A percentile compares a stretch with the other conserved stretches of the same genome.
Conservation (phyloP, 345 rosid genomes). For the Brassica cretica region DNA sequence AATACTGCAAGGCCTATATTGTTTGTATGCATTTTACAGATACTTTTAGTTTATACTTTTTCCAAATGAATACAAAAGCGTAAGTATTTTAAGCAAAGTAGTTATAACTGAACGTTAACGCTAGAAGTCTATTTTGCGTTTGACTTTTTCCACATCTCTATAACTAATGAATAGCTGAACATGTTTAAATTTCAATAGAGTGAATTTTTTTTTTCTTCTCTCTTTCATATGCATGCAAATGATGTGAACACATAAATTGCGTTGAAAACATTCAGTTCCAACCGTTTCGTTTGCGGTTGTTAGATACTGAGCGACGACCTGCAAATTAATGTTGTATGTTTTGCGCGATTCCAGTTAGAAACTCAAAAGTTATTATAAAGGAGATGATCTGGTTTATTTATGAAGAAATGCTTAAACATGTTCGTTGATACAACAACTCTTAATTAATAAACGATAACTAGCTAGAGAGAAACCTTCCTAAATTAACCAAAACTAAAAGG, state of each 20-base stretch:
- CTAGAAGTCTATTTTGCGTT: neutral
- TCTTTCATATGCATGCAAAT: neutral
- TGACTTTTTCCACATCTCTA: too few species aligned
- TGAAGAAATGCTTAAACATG: constrained; percentile 1
- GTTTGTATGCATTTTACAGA: constrained; percentile 12
- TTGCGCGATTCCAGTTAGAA: neutral
- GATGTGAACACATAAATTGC: neutral
- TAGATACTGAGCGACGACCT: neutral
- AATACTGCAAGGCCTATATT: neutral
- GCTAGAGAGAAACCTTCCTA: neutral
- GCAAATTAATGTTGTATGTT: neutral
- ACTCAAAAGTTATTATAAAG: neutral
- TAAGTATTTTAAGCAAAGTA: neutral
- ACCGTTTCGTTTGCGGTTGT: too few species aligned
- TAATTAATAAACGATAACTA: neutral
- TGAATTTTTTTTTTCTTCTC: too few species aligned
- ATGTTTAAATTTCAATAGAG: neutral
- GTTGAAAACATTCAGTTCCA: neutral
- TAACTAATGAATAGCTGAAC: neutral
- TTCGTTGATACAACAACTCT: neutral
- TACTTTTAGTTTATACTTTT: neutral
- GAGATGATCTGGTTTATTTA: neutral
- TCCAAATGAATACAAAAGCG: neutral
- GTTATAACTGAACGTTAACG: neutral
- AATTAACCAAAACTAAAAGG: too few species aligned